These are phyloP conservation scores for Triticum urartu DNA, from an alignment of 176 grass and related monocot genomes.

Conservation along the genomic window DNA sequence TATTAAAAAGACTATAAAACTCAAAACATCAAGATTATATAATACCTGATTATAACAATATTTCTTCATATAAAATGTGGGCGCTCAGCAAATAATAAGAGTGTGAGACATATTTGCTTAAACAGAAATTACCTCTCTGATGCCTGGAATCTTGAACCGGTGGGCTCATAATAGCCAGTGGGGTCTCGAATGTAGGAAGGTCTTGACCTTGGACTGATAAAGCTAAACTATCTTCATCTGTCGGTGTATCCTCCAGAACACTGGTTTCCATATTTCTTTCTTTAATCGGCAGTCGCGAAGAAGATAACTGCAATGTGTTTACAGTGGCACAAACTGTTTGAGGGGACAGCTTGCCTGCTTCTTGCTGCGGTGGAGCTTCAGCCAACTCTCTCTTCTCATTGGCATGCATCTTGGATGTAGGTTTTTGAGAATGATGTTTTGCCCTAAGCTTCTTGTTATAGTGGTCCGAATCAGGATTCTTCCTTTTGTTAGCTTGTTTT, in stretches of 20 bases:
- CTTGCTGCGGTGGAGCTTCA: constrained; percentile 5
- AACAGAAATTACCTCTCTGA: constrained; percentile 31
- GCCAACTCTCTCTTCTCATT: neutral
- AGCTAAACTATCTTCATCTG: neutral
- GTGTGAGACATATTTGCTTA: neutral
- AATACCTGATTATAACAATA: neutral
- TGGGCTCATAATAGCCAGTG: constrained; percentile 23
- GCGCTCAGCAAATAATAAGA: neutral
- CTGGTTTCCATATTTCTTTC: neutral
- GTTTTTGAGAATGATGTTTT: neutral
- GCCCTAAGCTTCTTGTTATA: constrained; percentile 39
- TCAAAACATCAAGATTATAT: neutral
- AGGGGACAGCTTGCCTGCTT: neutral
- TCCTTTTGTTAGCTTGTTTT: constrained; percentile 18
- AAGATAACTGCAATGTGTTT: neutral
- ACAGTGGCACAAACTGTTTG: neutral
- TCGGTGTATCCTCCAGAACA: neutral
- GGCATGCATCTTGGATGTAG: constrained; percentile 8
- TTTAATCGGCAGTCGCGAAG: neutral
- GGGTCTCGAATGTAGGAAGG: constrained; percentile 11
- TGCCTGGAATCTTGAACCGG: neutral
- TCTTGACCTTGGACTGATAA: constrained; percentile 8
- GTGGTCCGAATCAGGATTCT: constrained; percentile 23
- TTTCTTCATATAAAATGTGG: neutral
- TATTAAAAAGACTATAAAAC: neutral